Base-by-base conservation (phyloP, 2,329 filamentous ascomycete species). In the Drechmeria coniospora region DNA sequence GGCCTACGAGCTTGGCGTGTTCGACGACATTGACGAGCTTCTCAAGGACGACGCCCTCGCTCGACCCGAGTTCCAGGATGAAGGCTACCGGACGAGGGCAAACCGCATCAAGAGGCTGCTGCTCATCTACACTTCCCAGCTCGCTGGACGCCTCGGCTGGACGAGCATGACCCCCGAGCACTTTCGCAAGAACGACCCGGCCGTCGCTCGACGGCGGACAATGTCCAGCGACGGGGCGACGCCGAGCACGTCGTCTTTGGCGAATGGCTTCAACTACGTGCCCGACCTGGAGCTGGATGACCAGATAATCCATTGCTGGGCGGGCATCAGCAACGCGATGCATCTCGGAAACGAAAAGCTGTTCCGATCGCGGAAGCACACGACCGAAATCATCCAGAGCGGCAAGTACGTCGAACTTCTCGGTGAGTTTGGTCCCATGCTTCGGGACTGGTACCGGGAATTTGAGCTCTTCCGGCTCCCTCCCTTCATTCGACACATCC, bases 1-100 rank as follows among this genome's bases (percentile, higher is more conserved):
- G 21, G 83, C 81, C 0, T 92, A 92, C 40, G 90, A 98, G 51
- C 71, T 98, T 18, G 90, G 90, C 8, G 83, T 98, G 2, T 98
- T 95, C 42, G 90, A 95, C 40, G 74, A 86, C 32, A 82, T 86
- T 37, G 82, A 80, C 32, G 79, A 86, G 42, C 47, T 73, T 41
- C 52, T 76, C 30, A 65, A 65, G 32, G 59, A 70, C 27, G 59
- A 67, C 32, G 59, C 66, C 34, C 71, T 74, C 37, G 65, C 64
- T 11, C 60, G 69, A 18, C 70, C 70, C 4, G 69, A 77, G 45
- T 77, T 75, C 32, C 75, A 84, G 33, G 79, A 92, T 32, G 75
- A 80, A 40, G 63, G 67, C 0, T 86, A 86, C 42, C 74, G 82
- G 17, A 71, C 81, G 31, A 71, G 86, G 24, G 79, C 80, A 23